phyloP scores from a whole-genome alignment of 2,329 filamentous ascomycete genomes.

The Hymenoscyphus fructigenus region DNA sequence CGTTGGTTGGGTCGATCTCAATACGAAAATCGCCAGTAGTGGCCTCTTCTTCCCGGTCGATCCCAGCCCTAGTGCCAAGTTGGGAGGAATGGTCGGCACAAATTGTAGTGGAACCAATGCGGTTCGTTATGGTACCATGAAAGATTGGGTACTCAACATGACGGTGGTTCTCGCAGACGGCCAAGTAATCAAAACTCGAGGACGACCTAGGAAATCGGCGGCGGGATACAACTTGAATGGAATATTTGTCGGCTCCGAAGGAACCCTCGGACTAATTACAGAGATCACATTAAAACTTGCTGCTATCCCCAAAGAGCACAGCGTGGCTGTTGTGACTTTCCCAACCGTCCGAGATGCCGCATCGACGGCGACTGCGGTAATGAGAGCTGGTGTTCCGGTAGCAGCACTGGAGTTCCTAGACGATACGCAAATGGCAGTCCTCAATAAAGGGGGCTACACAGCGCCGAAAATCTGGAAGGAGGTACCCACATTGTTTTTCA shows the following conservation, averaged over 20 bases:
- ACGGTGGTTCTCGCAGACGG: conserved; percentile 80
- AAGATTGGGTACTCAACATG: conserved; percentile 80
- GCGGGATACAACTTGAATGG: conserved; percentile 81
- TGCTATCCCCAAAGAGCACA: conserved; percentile 70
- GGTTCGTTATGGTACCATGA: conserved; percentile 81
- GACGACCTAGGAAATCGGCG: conserved; percentile 72
- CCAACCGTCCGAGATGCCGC: conserved; percentile 73
- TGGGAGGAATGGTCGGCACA: conserved; percentile 80
- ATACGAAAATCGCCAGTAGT: conserved; percentile 63
- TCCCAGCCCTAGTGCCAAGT: conserved; percentile 67
- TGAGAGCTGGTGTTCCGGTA: conserved; percentile 51
- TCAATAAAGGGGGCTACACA: conserved; percentile 70
- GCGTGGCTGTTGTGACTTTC: conserved; percentile 76
- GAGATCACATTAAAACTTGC: conserved; percentile 81
- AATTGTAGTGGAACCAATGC: conserved; percentile 78
- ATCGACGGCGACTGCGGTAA: conserved; percentile 67
- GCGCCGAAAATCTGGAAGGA: conserved; percentile 69
- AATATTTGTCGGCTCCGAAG: conserved; percentile 78
- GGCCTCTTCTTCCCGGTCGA: conserved; percentile 90
- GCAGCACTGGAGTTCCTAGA: conserved; percentile 70
- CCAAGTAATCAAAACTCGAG: conserved; percentile 72
- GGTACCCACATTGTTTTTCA: conserved; percentile 76
- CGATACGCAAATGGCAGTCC: conserved; percentile 78
- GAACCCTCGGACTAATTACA: conserved; percentile 76
- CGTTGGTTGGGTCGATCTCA: conserved; percentile 84